phyloP scores from a whole-genome alignment of 148 eudicot species.

The Rhododendron griersonianum region DNA sequence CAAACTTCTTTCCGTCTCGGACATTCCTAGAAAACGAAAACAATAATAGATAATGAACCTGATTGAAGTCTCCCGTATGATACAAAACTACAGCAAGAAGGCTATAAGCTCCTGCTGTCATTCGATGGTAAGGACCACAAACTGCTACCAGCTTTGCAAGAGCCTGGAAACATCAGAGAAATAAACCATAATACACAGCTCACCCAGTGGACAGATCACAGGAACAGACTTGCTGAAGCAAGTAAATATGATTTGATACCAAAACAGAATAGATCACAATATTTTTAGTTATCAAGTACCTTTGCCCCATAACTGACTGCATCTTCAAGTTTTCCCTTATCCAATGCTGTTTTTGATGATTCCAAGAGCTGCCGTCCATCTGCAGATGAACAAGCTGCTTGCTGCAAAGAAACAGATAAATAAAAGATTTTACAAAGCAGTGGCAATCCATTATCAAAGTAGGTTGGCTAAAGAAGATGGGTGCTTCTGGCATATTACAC shows the following conservation, averaged over 20 bases:
- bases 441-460: neutral
- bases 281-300: constrained; percentile 37
- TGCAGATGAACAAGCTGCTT: constrained; percentile 99
- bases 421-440: constrained; percentile 7
- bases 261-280: neutral
- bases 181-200: constrained; percentile 9
- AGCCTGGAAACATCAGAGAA: constrained; percentile 50
- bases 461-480: neutral
- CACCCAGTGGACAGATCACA: neutral
- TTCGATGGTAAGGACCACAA: constrained; percentile 99
- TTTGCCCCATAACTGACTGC: constrained; percentile 98
- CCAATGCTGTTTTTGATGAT: constrained; percentile 96
- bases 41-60: constrained; percentile 44
- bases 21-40: constrained; percentile 1
- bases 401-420: constrained; percentile 46
- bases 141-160: constrained; percentile 96
- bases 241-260: neutral
- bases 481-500: neutral
- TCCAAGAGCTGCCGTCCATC: constrained; percentile 98
- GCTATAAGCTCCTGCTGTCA: constrained; percentile 99
- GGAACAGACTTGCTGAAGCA: neutral
- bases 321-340: constrained; percentile 99
- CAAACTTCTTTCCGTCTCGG: neutral
- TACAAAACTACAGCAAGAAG: constrained; percentile 97
- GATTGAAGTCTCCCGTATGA: constrained; percentile 99